These are phyloP conservation scores for Marasmius fiardii DNA, from an alignment of 1,284 basidiomycete species.

Conservation along the genomic window DNA sequence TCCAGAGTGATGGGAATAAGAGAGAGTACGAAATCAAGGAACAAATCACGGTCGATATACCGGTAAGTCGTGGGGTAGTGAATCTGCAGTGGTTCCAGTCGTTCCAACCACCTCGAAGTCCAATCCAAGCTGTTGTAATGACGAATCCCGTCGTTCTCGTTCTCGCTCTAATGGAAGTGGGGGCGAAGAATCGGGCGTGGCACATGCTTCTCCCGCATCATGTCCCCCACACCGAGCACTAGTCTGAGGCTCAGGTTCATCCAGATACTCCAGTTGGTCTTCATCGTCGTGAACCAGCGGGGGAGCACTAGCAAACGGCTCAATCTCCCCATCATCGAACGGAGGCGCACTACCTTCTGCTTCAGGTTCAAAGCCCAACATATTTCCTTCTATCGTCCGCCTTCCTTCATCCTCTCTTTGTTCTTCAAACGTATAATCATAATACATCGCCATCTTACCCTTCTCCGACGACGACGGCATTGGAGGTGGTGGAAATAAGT, in stretches of 20 bases:
- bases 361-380: background rate
- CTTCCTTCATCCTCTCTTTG: background rate
- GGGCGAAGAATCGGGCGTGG: background rate
- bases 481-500: constrained; percentile 17
- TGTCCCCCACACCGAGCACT: background rate
- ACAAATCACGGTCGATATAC: background rate
- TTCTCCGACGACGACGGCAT: constrained; percentile 34
- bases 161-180: background rate
- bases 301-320: background rate
- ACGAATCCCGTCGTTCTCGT: background rate
- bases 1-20: background rate
- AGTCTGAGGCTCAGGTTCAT: background rate
- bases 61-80: background rate
- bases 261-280: background rate
- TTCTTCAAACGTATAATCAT: constrained; percentile 30
- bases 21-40: background rate
- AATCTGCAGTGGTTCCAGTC: too few relatives aligned
- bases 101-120: too few relatives aligned
- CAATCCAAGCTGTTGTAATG: background rate
- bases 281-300: background rate
- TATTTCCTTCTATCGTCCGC: background rate
- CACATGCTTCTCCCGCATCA: background rate
- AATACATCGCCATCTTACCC: constrained; percentile 35
- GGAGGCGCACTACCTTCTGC: background rate
- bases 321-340: background rate